Conservation (phyloP, 1,139 yeast species). For the Hanseniaspora uvarum region DNA sequence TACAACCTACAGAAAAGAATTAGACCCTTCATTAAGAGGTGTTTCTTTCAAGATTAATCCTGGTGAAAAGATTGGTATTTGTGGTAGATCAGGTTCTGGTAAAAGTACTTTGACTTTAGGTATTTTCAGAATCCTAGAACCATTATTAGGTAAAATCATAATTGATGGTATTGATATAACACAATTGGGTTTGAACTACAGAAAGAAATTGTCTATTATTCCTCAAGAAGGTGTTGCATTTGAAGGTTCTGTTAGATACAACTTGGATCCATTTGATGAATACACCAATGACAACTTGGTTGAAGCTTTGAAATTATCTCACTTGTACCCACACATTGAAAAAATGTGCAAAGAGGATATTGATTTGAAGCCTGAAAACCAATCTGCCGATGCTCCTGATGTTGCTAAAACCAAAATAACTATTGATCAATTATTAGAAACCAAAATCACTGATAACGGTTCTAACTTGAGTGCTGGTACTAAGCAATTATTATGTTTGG, state of each 20-base stretch:
- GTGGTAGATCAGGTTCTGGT: constrained; percentile 83
- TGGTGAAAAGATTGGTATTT: constrained; percentile 65
- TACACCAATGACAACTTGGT: constrained; percentile 46
- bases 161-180: constrained; percentile 46
- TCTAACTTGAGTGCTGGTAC: constrained; percentile 69
- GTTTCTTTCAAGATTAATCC: constrained; percentile 45
- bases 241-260: constrained; percentile 51
- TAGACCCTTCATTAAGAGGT: constrained; percentile 49
- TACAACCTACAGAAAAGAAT: constrained; percentile 51
- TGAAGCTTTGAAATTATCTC: constrained; percentile 45
- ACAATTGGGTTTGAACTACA: constrained; percentile 38
- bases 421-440: constrained; percentile 32
- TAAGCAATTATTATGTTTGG: constrained; percentile 63
- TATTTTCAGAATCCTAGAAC: constrained; percentile 62
- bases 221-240: constrained; percentile 64
- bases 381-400: constrained; percentile 22
- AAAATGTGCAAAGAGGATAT: constrained; percentile 29
- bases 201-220: constrained; percentile 50
- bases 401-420: constrained; percentile 1
- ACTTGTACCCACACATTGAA: constrained; percentile 40
- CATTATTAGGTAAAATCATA: constrained; percentile 43
- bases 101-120: constrained; percentile 64
- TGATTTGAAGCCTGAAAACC: constrained; percentile 24
- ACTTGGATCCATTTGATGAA: constrained; percentile 49
- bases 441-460: constrained; percentile 56